Conservation (phyloP, 2,329 filamentous ascomycete species). For the Fusarium kyushuense region DNA sequence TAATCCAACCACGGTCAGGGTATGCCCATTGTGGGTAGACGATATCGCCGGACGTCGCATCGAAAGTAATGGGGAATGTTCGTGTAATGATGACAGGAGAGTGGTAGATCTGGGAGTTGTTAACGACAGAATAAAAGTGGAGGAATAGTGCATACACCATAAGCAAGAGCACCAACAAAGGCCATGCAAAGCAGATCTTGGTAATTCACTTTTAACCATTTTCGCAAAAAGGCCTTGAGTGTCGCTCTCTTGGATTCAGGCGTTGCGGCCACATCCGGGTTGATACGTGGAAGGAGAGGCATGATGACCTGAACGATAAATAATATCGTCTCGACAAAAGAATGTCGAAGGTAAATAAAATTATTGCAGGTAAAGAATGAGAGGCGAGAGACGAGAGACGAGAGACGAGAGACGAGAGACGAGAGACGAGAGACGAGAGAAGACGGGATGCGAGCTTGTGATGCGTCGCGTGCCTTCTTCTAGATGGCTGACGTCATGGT, state of each 20-base stretch:
- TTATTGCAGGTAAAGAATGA: not conserved
- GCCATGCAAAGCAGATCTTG: slow-evolving; percentile 71
- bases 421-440: no score
- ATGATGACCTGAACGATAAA: slow-evolving; percentile 21
- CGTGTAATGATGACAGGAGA: slow-evolving; percentile 67
- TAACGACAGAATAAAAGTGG: not conserved
- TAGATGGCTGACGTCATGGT: slow-evolving; percentile 32
- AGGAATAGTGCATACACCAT: slow-evolving; percentile 46
- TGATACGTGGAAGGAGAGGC: slow-evolving; percentile 38
- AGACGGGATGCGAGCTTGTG: not conserved
- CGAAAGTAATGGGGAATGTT: slow-evolving; percentile 72
- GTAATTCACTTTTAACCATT: slow-evolving; percentile 71
- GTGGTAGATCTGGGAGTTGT: slow-evolving; percentile 59
- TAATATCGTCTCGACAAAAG: not conserved
- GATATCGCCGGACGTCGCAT: slow-evolving; percentile 65
- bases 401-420: no score
- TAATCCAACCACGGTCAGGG: slow-evolving; percentile 70
- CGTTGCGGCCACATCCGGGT: slow-evolving; percentile 7
- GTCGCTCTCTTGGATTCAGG: slow-evolving; percentile 16
- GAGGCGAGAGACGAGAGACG: no score
- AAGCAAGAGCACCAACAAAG: slow-evolving; percentile 56
- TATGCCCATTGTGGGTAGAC: slow-evolving; percentile 75
- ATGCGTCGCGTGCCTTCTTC: slow-evolving; percentile 31
- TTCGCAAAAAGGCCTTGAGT: slow-evolving; percentile 41
- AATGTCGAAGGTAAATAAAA: not conserved